A percentile compares a stretch with the other conserved stretches of the same genome.
Evolutionary conservation across 148 eudicot genomes (phyloP).

Genomic region (Rhododendron vialii): DNA sequence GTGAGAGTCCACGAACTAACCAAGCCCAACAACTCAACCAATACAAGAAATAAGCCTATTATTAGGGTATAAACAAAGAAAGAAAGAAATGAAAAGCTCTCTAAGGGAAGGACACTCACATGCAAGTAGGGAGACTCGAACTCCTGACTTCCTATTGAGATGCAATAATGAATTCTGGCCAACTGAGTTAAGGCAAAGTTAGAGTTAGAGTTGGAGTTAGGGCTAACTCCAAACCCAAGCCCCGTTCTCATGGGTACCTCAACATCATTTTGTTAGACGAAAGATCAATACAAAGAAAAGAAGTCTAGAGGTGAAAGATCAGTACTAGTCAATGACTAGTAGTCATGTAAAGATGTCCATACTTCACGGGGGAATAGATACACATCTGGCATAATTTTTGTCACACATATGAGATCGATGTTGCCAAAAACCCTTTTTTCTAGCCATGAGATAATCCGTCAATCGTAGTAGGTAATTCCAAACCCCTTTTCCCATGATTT

Average conservation of each 20-base stretch:
- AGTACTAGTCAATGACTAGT: not conserved
- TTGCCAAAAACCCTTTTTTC: not conserved
- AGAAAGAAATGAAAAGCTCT: too few species aligned
- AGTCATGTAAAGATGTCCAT: not conserved
- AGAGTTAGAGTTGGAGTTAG: not conserved
- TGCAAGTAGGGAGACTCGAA: too few species aligned
- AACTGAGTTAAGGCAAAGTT: not conserved
- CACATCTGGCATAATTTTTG: not conserved
- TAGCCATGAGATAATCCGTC: not conserved
- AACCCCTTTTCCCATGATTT: not conserved
- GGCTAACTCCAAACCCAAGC: not conserved
- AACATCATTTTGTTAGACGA: not conserved
- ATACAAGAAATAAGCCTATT: too few species aligned
- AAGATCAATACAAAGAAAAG: not conserved
- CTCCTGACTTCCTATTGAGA: too few species aligned
- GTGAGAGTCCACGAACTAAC: too few species aligned
- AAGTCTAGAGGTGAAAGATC: not conserved
- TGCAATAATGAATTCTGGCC: too few species aligned
- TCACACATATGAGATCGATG: not conserved
- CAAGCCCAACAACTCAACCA: too few species aligned
- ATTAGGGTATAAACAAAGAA: too few species aligned
- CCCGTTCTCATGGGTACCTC: not conserved
- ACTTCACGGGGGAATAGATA: not conserved
- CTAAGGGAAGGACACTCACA: too few species aligned
- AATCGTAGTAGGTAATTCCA: conserved; percentile 2